Conservation (phyloP, 371 early-diverging fungal species). For the Mucor racemosus region DNA sequence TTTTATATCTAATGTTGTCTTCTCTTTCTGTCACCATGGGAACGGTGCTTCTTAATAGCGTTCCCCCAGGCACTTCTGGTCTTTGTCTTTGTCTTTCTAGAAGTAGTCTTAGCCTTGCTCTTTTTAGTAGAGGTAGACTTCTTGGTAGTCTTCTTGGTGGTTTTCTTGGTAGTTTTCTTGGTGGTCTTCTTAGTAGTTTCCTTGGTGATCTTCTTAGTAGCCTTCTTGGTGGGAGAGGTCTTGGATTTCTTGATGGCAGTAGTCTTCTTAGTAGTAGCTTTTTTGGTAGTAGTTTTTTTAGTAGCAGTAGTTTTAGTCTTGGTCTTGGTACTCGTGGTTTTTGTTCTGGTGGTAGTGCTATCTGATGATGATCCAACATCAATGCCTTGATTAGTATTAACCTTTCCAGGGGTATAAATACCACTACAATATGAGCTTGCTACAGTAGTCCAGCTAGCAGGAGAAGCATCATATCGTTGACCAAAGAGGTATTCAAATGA, state of each 20-base stretch:
- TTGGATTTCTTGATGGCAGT: neutral
- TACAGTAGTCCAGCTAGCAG: constrained; percentile 31
- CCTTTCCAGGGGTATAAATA: constrained; percentile 31
- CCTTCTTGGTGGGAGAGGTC: neutral
- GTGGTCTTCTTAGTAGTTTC: neutral
- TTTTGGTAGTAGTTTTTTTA: neutral
- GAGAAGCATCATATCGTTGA: constrained; percentile 31
- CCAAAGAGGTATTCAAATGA: constrained; percentile 33
- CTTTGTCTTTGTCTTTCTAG: neutral
- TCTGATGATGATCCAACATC: constrained; percentile 6
- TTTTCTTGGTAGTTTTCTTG: neutral
- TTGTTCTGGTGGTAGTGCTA: neutral
- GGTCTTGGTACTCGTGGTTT: neutral
- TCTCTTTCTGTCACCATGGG: neutral
- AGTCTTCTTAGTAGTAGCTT: neutral
- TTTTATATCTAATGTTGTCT: neutral
- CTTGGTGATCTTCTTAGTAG: neutral
- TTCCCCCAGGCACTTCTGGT: neutral
- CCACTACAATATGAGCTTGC: constrained; percentile 30
- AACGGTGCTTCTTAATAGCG: neutral
- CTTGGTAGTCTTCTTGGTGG: neutral
- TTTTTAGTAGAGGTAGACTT: neutral
- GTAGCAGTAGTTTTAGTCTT: too few relatives aligned
- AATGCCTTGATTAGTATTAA: constrained; percentile 27
- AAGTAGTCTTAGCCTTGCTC: neutral